Evolutionary conservation across 305 asterid genomes (phyloP).

Genomic region (Ajuga reptans): DNA sequence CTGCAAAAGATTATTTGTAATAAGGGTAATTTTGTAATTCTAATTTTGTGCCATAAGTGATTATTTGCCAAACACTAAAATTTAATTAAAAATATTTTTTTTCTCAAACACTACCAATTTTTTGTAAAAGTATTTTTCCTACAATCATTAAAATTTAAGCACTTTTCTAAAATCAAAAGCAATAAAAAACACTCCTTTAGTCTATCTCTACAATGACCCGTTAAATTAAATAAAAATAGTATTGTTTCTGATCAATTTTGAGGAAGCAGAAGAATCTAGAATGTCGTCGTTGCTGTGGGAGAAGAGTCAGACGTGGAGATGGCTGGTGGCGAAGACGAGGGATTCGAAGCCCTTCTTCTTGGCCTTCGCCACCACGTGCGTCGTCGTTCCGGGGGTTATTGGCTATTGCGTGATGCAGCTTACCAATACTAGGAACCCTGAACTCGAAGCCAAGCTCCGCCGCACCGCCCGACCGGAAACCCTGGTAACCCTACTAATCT

Average conservation of each 20-base stretch:
- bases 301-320: constrained; percentile 75
- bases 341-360: constrained; percentile 81
- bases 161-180: too few relatives aligned
- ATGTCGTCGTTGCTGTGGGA: constrained; percentile 69
- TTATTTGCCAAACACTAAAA: too few relatives aligned
- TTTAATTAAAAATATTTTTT: too few relatives aligned
- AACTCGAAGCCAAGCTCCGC: constrained; percentile 82
- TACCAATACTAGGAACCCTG: constrained; percentile 56
- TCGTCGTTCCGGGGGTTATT: constrained; percentile 68
- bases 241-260: background rate
- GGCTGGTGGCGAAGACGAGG: constrained; percentile 67
- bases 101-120: too few relatives aligned
- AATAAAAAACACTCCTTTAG: too few relatives aligned
- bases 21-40: too few relatives aligned
- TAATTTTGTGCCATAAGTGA: too few relatives aligned
- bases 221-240: too few relatives aligned
- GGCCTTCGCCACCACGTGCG: constrained; percentile 79
- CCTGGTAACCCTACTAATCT: constrained; percentile 29
- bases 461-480: constrained; percentile 65
- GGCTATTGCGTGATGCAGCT: constrained; percentile 74
- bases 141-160: too few relatives aligned
- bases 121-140: too few relatives aligned
- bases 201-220: background rate
- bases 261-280: constrained; percentile 5
- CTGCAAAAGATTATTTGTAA: too few relatives aligned